phyloP scores from a whole-genome alignment of 257 asterid species.

The Penstemon eatonii region DNA sequence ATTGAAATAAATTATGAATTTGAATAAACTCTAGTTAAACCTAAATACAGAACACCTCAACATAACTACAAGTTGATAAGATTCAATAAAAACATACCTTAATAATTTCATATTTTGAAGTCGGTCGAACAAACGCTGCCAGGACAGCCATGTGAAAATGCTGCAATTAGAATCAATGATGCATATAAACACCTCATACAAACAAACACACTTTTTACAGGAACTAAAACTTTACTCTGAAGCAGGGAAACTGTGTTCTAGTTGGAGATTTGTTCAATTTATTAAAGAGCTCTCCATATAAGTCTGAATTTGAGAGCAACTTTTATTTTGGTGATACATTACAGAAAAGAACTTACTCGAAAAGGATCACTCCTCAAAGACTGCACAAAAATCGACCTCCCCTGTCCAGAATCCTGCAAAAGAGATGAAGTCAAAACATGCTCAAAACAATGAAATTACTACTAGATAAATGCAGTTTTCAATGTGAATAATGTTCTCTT shows the following conservation, averaged over 20 bases:
- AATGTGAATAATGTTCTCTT: neutral
- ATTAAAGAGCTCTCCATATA: neutral
- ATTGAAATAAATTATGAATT: no score
- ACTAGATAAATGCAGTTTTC: neutral
- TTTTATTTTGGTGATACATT: neutral
- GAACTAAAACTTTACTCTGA: no score
- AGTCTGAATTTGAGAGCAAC: neutral
- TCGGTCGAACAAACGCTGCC: constrained; percentile 55
- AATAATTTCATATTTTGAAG: constrained; percentile 50
- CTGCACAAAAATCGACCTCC: constrained; percentile 62
- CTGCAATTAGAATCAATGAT: constrained; percentile 35
- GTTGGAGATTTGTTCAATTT: no score
- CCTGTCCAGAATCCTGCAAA: constrained; percentile 45
- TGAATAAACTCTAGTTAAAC: no score
- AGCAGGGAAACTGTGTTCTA: no score
- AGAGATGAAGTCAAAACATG: neutral
- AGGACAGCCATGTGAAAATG: constrained; percentile 75
- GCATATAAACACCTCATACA: neutral
- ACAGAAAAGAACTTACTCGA: constrained; percentile 48
- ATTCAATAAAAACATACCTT: constrained; percentile 42
- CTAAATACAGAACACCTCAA: no score
- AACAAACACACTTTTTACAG: no score
- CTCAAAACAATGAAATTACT: neutral
- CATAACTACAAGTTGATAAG: neutral
- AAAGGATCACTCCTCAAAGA: constrained; percentile 85